A percentile compares a stretch with the other conserved stretches of the same genome.
Conservation (phyloP, 202 grass and related monocot species). For the Setaria viridis region DNA sequence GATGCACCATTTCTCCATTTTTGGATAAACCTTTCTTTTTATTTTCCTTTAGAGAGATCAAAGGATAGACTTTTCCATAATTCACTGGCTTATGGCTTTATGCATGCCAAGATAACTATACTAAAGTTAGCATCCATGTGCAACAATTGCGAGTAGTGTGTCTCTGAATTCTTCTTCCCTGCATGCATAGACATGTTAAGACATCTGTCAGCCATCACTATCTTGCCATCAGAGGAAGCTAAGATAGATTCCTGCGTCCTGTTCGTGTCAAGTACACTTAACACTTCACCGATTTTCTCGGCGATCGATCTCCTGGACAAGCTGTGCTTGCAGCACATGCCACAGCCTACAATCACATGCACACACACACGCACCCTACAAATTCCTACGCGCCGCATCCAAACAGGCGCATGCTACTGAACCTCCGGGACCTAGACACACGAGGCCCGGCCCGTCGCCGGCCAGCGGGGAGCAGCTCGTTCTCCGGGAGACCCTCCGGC, state of each 20-base stretch:
- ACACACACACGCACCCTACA: background rate
- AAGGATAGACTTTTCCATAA: no score
- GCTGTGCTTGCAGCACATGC: background rate
- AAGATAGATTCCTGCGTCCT: background rate
- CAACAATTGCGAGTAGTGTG: no score
- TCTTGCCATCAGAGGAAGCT: background rate
- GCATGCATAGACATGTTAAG: background rate
- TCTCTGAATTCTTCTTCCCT: background rate
- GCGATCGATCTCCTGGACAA: background rate
- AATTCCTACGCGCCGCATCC: slow-evolving; percentile 26
- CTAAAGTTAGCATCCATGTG: no score
- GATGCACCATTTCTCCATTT: no score
- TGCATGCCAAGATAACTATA: background rate
- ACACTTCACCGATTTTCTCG: background rate
- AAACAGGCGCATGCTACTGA: slow-evolving; percentile 46
- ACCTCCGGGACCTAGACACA: slow-evolving; percentile 37
- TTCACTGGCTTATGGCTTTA: no score
- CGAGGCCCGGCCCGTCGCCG: background rate
- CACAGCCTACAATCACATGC: no score
- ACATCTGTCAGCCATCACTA: background rate
- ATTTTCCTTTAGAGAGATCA: no score
- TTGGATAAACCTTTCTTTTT: no score
- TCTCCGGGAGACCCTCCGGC: background rate
- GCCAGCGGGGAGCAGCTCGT: background rate
- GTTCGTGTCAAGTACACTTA: background rate